A percentile compares a stretch with the other conserved stretches of the same genome.
Evolutionary conservation across 2,329 filamentous ascomycete species (phyloP).

Genomic region (Chaetomiaceae sp.): DNA sequence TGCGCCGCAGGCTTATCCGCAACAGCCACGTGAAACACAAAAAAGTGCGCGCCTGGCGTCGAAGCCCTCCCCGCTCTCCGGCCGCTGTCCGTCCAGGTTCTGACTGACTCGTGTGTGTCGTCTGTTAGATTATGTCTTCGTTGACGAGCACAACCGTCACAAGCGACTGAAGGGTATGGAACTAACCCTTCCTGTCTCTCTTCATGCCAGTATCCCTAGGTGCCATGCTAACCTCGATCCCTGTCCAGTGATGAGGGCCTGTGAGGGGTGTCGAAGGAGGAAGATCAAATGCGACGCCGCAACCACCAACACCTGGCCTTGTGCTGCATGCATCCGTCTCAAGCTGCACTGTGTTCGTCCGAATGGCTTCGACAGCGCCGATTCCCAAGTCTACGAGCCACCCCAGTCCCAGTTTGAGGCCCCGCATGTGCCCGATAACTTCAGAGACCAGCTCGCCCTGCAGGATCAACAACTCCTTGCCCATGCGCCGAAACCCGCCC

Average conservation of each 20-base stretch:
- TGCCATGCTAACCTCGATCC: constrained; percentile 16
- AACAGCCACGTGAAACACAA: constrained; percentile 68
- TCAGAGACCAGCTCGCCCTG: constrained; percentile 38
- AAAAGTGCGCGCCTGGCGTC: constrained; percentile 76
- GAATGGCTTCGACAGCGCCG: constrained; percentile 67
- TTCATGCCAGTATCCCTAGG: not conserved
- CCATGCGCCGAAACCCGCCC: constrained; percentile 37
- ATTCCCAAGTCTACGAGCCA: constrained; percentile 46
- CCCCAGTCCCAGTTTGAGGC: constrained; percentile 40
- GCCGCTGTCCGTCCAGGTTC: constrained; percentile 14
- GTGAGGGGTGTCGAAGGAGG: constrained; percentile 86
- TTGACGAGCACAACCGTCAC: constrained; percentile 97
- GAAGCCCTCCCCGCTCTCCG: no score
- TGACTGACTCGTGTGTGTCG: constrained; percentile 27
- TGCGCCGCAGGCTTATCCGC: constrained; percentile 55
- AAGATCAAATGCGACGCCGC: constrained; percentile 99
- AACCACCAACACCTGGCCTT: constrained; percentile 96
- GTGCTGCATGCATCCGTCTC: constrained; percentile 84
- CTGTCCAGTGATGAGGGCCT: constrained; percentile 88
- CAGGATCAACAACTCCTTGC: constrained; percentile 40
- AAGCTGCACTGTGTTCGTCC: constrained; percentile 93
- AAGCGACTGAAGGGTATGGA: constrained; percentile 84
- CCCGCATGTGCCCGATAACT: constrained; percentile 41
- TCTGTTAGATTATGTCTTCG: constrained; percentile 90
- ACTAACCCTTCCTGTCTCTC: not conserved